Evolutionary conservation across 2,329 filamentous ascomycete species (phyloP).

Genomic region (Hymenoscyphus fraxineus): DNA sequence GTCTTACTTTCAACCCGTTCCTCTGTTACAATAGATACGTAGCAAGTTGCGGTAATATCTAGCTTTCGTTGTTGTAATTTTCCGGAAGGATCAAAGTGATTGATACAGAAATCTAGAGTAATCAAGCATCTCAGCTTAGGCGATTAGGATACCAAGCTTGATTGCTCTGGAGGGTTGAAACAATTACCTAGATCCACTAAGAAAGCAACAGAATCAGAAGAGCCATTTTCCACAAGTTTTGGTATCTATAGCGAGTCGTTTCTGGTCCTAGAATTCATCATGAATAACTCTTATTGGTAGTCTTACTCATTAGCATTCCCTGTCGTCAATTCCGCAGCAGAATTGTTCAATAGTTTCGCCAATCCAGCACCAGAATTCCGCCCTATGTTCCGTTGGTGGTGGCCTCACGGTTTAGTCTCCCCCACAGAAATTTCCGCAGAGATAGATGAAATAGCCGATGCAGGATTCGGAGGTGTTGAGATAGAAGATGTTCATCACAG

Average conservation of each 20-base stretch:
- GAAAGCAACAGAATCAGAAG: too few relatives aligned
- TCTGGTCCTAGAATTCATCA: neutral
- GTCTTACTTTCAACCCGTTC: too few relatives aligned
- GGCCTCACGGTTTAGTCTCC: conserved; percentile 8
- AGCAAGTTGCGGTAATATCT: too few relatives aligned
- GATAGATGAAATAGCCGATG: conserved; percentile 10
- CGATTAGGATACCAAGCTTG: too few relatives aligned
- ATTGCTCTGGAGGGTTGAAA: too few relatives aligned
- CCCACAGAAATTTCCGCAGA: neutral
- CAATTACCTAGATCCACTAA: too few relatives aligned
- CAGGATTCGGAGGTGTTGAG: conserved; percentile 6
- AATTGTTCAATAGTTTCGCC: neutral
- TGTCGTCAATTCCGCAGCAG: conserved; percentile 4
- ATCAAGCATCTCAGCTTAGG: too few relatives aligned
- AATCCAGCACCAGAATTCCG: conserved; percentile 6
- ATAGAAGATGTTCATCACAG: conserved; percentile 10
- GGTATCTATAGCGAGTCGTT: neutral
- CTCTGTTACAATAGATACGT: too few relatives aligned
- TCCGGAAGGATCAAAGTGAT: too few relatives aligned
- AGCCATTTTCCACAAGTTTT: too few relatives aligned
- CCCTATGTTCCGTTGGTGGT: conserved; percentile 11
- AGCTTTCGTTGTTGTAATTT: too few relatives aligned
- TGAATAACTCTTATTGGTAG: neutral
- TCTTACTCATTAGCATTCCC: conserved; percentile 7
- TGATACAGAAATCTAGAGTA: too few relatives aligned